Percentiles rank a stretch among this genome's conserved stretches.
Conservation (phyloP, 257 asterid species). For the Solanum chaucha region DNA sequence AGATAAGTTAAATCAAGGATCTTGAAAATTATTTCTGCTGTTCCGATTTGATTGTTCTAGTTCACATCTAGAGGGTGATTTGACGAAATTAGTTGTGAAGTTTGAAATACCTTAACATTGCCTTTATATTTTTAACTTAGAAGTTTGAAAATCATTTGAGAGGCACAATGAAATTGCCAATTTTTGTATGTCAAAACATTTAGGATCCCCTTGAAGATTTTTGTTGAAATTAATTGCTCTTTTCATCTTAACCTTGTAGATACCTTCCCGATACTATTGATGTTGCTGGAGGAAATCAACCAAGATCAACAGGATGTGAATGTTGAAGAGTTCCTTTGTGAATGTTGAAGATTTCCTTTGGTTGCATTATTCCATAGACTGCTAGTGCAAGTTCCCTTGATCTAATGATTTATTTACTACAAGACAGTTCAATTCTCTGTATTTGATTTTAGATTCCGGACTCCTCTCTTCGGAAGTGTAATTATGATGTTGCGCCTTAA, state of each 20-base stretch:
- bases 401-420: conserved; percentile 1
- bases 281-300: conserved; percentile 48
- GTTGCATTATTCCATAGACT: not conserved
- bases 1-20: not conserved
- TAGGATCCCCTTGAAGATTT: not conserved
- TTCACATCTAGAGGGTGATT: not conserved
- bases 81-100: not conserved
- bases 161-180: not conserved
- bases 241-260: conserved; percentile 6
- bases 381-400: not conserved
- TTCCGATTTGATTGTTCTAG: not conserved
- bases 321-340: conserved; percentile 23
- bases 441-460: not conserved
- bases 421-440: not conserved
- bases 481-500: not conserved
- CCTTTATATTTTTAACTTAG: not conserved
- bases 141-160: not conserved
- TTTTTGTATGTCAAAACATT: not conserved
- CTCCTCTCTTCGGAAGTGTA: not conserved
- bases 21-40: not conserved
- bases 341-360: conserved; percentile 21
- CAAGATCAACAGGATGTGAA: conserved; percentile 60
- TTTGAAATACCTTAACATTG: not conserved
- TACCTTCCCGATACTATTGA: conserved; percentile 50
- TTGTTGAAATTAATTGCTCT: not conserved